Evolutionary conservation across 495 filamentous ascomycete genomes (phyloP), one percentile per base, ranked within the genome.

Genomic region (Hypoxylon perforatum): DNA sequence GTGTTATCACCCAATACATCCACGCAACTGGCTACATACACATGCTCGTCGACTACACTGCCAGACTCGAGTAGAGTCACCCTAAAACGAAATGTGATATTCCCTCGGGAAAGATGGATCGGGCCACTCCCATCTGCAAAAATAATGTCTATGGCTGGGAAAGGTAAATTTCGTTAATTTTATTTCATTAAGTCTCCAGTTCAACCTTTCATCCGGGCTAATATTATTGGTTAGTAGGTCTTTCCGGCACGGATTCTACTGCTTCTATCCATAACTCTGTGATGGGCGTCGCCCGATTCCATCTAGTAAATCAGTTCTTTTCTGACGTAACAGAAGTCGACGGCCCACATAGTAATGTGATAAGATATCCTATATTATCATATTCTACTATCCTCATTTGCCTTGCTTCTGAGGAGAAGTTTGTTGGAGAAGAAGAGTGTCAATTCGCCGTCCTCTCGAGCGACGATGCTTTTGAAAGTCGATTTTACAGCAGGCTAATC

Each of bases 381-480:
- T 44, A 7, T 44, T 9, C 17, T 7, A 15, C 0, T 6, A 17
- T 9, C 41, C 7, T 44, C 7, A 2, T 17, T 18, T 18, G 17
- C 17, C 41, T 44, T 19, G n/a, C 17, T 18, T 21, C 17, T 10
- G 41, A 44, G 0, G 41, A 44, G 17, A 44, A 3, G 6, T 19
- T 44, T 19, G 41, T 44, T 19, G 41, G 41, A 44, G 41, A 44
- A 17, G 15, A 44, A 9, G 6, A 18, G 12, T 3, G 36, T 17
- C 41, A 44, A 19, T 41, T 41, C 12, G 38, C 38, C 38, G 21
- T 44, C 6, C 17, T 54, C 9, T 14, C 14, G 5, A 39, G 30
- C 12, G 51, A 54, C 14, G 23, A 54, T 10, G 33, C 39, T 14
- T 54, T 54, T 23, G 51, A 54, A 22, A 54, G 33, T 35, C 33